These are phyloP conservation scores for Cryptococcus depauperatus DNA, from an alignment of 1,284 basidiomycete species.

Conservation along the genomic window DNA sequence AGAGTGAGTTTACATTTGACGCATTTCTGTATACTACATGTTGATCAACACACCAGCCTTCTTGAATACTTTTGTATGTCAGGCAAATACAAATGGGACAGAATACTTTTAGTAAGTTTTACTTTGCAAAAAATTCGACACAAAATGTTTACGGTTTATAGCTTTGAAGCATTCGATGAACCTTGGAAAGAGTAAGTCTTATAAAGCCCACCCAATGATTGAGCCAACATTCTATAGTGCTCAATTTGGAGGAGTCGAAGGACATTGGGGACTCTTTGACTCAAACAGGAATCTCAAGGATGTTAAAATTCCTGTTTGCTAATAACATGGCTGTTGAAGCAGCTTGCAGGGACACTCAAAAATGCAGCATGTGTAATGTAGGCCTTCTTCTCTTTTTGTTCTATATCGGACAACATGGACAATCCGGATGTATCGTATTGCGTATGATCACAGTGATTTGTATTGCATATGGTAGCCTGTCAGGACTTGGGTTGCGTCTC, in stretches of 20 bases:
- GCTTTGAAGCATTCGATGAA: constrained; percentile 67
- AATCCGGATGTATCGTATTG: background rate
- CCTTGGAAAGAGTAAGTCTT: constrained; percentile 61
- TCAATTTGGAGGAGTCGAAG: constrained; percentile 61
- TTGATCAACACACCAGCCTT: constrained; percentile 45
- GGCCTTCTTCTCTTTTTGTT: background rate
- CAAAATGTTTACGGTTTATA: constrained; percentile 16
- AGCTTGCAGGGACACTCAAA: background rate
- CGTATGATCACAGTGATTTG: too few relatives aligned
- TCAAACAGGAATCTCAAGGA: constrained; percentile 48
- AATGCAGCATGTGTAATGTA: background rate
- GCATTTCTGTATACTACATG: too few relatives aligned
- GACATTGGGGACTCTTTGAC: constrained; percentile 60
- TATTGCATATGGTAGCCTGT: too few relatives aligned
- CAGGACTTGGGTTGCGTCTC: too few relatives aligned
- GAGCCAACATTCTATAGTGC: background rate
- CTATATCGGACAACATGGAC: background rate
- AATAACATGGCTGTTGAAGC: background rate
- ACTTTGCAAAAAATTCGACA: background rate
- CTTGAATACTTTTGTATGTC: constrained; percentile 77
- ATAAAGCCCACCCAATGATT: background rate
- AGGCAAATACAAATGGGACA: constrained; percentile 69
- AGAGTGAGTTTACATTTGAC: constrained; percentile 44
- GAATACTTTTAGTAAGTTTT: constrained; percentile 56
- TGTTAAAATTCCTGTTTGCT: constrained; percentile 43